Evolutionary conservation across 2,329 filamentous ascomycete species (phyloP), one percentile per base, ranked within the genome.

Genomic region (Niveomyces coronatus): DNA sequence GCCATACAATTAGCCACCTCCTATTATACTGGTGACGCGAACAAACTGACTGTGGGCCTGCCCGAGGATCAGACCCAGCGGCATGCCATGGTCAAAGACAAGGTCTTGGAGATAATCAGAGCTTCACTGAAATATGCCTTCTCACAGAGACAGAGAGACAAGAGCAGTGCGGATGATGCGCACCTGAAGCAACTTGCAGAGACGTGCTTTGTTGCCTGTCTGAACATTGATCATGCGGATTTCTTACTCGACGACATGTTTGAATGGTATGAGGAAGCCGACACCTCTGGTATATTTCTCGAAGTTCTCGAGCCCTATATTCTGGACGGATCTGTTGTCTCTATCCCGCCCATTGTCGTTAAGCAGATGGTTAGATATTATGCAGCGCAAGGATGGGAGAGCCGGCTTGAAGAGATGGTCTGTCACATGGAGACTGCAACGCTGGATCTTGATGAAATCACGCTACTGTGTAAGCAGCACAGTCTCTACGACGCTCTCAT

Each of bases 221-320:
- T 88, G 29, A 81, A 73, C 45, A 82, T 95, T 56, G 68, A 68
- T 11, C 81, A 94, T 43, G 65, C 74, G 4, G 85, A 91, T 41
- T 95, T 93, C 47, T 64, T 98, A 3, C 95, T 95, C 53, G 85
- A 91, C 39, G 83, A 89, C 37, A 80, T 93, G 47, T 98, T 89
- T 55, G 82, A 88, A 40, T 85, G 81, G 68, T 96, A 88, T 49
- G 85, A 94, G 51, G 85, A 93, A 34, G 76, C 76, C 10, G 77
- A 74, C 2, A 69, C 74, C 0, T 76, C 81, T 45, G 78, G 78
- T 4, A 71, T 91, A 15, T 96, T 96, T 52, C 73, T 96, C 29
- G 85, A 94, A 53, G 82, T 82, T 1, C 68, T 98, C 14, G 91
- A 96, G 59, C 79, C 86, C 0, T 87, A 88, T 50, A 86, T 98